Conservation (phyloP, 78 protist genomes). For the Emiliania huxleyi region DNA sequence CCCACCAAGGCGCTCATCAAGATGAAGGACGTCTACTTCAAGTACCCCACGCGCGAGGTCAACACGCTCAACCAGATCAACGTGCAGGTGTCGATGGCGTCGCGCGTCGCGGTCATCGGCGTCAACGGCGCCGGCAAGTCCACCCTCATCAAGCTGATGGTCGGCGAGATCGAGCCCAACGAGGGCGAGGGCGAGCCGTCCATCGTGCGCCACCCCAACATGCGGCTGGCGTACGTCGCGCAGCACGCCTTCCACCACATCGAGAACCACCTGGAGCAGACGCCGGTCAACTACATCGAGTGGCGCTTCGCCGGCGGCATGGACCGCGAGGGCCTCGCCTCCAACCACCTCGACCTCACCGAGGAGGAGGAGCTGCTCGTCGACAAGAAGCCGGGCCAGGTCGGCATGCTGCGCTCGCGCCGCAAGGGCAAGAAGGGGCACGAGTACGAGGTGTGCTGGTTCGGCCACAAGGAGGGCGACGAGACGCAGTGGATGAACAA, state of each 20-base stretch:
- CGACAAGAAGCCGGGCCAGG: conserved; percentile 40
- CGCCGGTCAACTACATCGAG: conserved; percentile 59
- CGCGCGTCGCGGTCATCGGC: conserved; percentile 66
- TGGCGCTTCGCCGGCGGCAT: conserved; percentile 54
- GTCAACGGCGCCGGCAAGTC: conserved; percentile 65
- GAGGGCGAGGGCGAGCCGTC: conserved; percentile 44
- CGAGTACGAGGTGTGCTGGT: conserved; percentile 57
- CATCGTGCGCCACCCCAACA: conserved; percentile 35
- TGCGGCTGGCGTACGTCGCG: conserved; percentile 53
- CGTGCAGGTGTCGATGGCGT: conserved; percentile 57
- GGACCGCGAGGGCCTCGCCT: conserved; percentile 35
- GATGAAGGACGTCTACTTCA: conserved; percentile 60
- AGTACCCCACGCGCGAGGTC: conserved; percentile 63
- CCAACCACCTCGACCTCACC: conserved; percentile 30
- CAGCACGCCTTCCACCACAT: conserved; percentile 56
- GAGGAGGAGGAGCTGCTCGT: conserved; percentile 51
- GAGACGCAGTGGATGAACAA: conserved; percentile 39
- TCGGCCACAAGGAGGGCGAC: conserved; percentile 6
- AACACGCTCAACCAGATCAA: conserved; percentile 56
- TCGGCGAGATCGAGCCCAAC: conserved; percentile 57
- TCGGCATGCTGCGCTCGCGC: conserved; percentile 39
- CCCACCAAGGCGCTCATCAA: conserved; percentile 68
- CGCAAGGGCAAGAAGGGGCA: conserved; percentile 39
- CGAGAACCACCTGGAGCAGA: conserved; percentile 43
- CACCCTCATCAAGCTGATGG: conserved; percentile 64